Conservation (phyloP, 179 eudicot genomes). For the Camellia oleifera region DNA sequence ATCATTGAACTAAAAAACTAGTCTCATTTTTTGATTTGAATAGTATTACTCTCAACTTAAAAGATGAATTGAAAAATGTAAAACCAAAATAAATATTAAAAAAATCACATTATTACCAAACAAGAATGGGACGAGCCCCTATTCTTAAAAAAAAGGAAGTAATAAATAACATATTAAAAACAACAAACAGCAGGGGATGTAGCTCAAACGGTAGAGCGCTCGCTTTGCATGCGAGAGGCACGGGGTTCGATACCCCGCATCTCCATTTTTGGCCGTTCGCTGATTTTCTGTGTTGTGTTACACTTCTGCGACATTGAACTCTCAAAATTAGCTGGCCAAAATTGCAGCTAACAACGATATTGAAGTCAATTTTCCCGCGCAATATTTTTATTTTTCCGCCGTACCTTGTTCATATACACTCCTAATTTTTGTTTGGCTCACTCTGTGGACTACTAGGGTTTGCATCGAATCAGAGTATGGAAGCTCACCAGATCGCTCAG, state of each 20-base stretch:
- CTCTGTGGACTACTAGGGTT: slow-evolving; percentile 34
- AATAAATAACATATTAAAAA: too few relatives aligned
- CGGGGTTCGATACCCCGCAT: slow-evolving; percentile 78
- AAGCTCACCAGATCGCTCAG: slow-evolving; percentile 37
- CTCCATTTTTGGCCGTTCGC: slow-evolving; percentile 29
- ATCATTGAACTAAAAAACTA: too few relatives aligned
- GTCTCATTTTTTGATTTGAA: too few relatives aligned
- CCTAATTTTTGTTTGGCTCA: too few relatives aligned
- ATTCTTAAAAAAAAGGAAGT: too few relatives aligned
- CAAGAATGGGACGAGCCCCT: too few relatives aligned
- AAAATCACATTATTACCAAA: too few relatives aligned
- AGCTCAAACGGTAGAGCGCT: slow-evolving; percentile 30
- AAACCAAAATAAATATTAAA: too few relatives aligned
- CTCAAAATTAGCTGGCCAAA: too few relatives aligned
- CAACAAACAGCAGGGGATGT: slow-evolving; percentile 2
- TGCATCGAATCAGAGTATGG: slow-evolving; percentile 26
- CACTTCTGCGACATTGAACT: background rate
- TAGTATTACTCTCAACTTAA: too few relatives aligned
- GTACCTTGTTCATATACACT: background rate
- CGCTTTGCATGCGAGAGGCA: slow-evolving; percentile 77
- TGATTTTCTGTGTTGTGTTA: background rate
- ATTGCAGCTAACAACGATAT: background rate
- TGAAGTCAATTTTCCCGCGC: slow-evolving; percentile 25
- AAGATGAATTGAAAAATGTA: too few relatives aligned
- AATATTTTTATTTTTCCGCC: background rate